Conservation (phyloP, 192 early-diverging fungal species). For the Linnemannia exigua region DNA sequence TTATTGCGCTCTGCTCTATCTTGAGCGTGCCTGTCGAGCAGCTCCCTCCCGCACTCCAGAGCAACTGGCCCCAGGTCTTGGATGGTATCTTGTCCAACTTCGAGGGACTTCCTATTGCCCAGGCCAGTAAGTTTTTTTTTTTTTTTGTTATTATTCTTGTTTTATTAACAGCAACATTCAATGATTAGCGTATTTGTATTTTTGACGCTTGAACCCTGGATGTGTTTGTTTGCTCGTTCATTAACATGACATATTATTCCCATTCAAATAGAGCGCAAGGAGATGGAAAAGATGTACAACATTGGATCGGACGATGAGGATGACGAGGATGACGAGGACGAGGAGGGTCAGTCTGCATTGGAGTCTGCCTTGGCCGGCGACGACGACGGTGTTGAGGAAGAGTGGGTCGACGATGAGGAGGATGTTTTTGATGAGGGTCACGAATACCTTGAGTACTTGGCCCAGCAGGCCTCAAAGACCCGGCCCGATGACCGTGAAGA, state of each 20-base stretch:
- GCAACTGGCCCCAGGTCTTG: constrained; percentile 82
- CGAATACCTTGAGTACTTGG: constrained; percentile 60
- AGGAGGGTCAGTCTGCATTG: constrained; percentile 68
- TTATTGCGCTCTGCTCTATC: constrained; percentile 83
- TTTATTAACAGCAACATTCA: neutral
- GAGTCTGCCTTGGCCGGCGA: constrained; percentile 64
- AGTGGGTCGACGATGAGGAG: constrained; percentile 61
- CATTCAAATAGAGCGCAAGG: constrained; percentile 60
- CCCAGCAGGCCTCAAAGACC: constrained; percentile 58
- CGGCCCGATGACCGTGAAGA: constrained; percentile 54
- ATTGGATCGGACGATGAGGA: constrained; percentile 72
- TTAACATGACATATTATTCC: neutral
- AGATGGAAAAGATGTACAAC: constrained; percentile 70
- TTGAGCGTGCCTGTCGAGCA: constrained; percentile 79
- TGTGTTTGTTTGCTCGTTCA: neutral
- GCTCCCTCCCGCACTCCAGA: constrained; percentile 79
- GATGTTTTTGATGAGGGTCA: constrained; percentile 58
- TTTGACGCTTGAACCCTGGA: neutral
- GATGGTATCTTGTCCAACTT: constrained; percentile 80
- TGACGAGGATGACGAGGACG: constrained; percentile 65
- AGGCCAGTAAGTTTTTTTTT: constrained; percentile 64
- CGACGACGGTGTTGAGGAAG: constrained; percentile 67
- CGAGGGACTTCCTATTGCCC: constrained; percentile 77
- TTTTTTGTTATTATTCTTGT: neutral
- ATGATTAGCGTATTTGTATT: neutral